Conservation (phyloP, 1,284 basidiomycete species). For the Rhodofomes roseus region DNA sequence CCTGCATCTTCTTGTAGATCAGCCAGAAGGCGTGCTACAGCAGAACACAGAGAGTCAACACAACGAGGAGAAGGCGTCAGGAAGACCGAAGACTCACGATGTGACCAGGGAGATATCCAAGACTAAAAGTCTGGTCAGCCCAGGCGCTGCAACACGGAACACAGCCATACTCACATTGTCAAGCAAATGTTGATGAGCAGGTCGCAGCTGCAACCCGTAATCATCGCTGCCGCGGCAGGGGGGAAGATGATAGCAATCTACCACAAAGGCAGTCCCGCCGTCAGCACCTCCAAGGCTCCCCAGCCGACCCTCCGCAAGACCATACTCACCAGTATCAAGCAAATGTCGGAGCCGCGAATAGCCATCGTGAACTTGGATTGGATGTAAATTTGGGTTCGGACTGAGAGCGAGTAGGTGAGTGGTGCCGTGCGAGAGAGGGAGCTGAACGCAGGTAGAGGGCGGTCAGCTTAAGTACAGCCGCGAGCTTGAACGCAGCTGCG, state of each 20-base stretch:
- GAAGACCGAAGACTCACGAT: constrained; percentile 38
- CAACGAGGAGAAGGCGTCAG: neutral
- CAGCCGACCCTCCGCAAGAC: neutral
- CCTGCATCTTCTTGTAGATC: constrained; percentile 57
- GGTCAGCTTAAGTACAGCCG: too few relatives aligned
- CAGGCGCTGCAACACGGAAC: neutral
- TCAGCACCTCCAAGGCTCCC: neutral
- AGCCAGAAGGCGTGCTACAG: constrained; percentile 45
- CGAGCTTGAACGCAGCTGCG: neutral
- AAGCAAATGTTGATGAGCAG: constrained; percentile 77
- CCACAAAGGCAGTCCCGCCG: neutral
- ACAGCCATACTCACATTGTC: constrained; percentile 50
- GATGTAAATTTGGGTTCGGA: neutral
- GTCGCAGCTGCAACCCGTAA: constrained; percentile 78
- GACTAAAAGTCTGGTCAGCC: constrained; percentile 33
- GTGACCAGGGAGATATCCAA: constrained; percentile 75
- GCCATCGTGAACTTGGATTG: neutral
- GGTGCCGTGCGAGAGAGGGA: neutral
- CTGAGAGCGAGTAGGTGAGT: neutral
- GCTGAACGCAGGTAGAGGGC: too few relatives aligned
- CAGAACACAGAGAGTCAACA: neutral
- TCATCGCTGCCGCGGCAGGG: constrained; percentile 65
- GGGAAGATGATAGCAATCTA: constrained; percentile 78
- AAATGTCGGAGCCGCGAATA: constrained; percentile 19
- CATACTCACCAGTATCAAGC: constrained; percentile 27